Evolutionary conservation across 1,284 basidiomycete species (phyloP), one percentile per base, ranked within the genome.

Genomic region (Apiotrichum mycotoxinovorans): DNA sequence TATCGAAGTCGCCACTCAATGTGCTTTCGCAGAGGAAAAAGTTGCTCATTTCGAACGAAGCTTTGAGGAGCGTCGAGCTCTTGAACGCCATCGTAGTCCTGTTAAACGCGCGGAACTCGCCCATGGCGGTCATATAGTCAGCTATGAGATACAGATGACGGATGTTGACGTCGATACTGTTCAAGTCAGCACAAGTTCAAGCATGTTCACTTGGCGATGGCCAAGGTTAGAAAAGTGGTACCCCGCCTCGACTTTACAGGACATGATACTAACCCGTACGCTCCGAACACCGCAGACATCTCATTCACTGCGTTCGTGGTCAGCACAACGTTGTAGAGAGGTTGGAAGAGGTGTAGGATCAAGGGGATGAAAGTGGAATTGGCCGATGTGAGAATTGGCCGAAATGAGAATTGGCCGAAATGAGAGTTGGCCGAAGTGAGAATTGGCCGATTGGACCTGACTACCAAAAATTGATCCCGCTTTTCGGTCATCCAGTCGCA

Each of bases 121-220:
- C 96, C 51, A 93, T 91, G 71, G 94, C 96, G 0, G 96, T 98
- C 93, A 97, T 97, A 76, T 98, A 99, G 77, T 99, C 96, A 34
- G 96, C 96, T 73, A 99, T 97, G 60, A 99, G 83, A 71, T 94
- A 93, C 54, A 98, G 81, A 81, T 99, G 96, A 55, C 96, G 85
- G 67, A 85, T 86, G 77, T 98, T 88, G 54, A 99, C 96, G 60
- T 89, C 90, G 71, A 99, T 99, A 72, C 89, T 27, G 43, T 18
- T 10, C n/a, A 12, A 10, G 41, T 42, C 22, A 42, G 41, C 41
- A 20, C 5, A 30, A 12, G n/a, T n/a, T n/a, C 34, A 17, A 10
- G 34, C 34, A 35, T 18, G 38, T 41, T 41, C 17, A 15, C 3
- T 37, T 5, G 15, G 9, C 17, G 30, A 30, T 5, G 30, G 30